A percentile compares a stretch with the other conserved stretches of the same genome.
Conservation (phyloP, 352 stramenopile genomes). For the Plasmopara viticola region DNA sequence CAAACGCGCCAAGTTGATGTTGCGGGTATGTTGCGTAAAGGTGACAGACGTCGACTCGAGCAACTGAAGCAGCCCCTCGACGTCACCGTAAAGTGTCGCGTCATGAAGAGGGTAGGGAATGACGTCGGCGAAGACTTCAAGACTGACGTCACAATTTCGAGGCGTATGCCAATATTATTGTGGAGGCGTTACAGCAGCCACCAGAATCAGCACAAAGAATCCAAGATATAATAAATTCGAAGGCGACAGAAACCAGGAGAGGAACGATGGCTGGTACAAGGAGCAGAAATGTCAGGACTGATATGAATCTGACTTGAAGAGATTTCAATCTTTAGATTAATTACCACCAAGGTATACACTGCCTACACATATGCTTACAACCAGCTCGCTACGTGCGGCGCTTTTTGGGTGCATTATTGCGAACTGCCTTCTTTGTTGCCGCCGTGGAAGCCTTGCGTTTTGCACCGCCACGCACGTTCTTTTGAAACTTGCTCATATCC, state of each 20-base stretch:
- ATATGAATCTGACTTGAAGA: too few relatives aligned
- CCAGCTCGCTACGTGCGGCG: conserved; percentile 25
- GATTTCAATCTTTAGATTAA: too few relatives aligned
- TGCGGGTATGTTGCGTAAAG: neutral
- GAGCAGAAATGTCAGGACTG: too few relatives aligned
- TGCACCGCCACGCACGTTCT: conserved; percentile 44
- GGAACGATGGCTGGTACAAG: too few relatives aligned
- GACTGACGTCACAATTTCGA: conserved; percentile 1
- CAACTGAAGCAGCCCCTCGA: neutral
- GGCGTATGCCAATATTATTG: neutral
- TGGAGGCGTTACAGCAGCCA: conserved; percentile 4
- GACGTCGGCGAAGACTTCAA: neutral
- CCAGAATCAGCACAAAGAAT: neutral
- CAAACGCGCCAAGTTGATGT: neutral
- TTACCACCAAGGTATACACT: too few relatives aligned
- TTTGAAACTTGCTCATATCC: conserved; percentile 80
- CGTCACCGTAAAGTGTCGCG: neutral
- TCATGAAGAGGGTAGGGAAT: neutral
- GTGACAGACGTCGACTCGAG: neutral
- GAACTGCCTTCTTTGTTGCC: conserved; percentile 39
- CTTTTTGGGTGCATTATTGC: conserved; percentile 56
- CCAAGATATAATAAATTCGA: neutral
- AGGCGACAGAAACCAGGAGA: too few relatives aligned
- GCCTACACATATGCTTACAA: too few relatives aligned
- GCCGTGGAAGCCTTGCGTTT: conserved; percentile 52